Percentiles rank a stretch among this genome's conserved stretches.
These are phyloP conservation scores for Emericellopsis cladophorae DNA, from an alignment of 2,329 filamentous ascomycete genomes.

Conservation along the genomic window DNA sequence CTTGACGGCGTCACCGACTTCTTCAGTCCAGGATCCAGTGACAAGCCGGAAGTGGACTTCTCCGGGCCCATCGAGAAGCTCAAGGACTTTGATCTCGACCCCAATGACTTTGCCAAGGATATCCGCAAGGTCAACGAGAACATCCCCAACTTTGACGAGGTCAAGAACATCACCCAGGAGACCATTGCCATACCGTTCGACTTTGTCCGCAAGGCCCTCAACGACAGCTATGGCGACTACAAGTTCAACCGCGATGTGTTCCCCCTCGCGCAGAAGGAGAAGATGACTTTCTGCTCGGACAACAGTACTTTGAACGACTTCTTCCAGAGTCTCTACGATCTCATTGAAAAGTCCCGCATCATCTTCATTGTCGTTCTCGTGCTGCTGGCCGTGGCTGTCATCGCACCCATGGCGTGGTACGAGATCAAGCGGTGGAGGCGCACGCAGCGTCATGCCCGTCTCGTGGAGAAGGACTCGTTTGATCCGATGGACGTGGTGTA, in stretches of 20 bases:
- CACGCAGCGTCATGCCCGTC: conserved; percentile 55
- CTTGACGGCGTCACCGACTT: conserved; percentile 24
- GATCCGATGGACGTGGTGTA: conserved; percentile 85
- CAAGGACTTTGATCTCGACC: conserved; percentile 54
- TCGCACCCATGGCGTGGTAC: conserved; percentile 66
- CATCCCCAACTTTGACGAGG: conserved; percentile 72
- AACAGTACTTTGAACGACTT: conserved; percentile 74
- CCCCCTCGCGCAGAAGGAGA: conserved; percentile 71
- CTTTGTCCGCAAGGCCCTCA: conserved; percentile 60
- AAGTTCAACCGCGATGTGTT: conserved; percentile 67
- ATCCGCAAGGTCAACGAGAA: conserved; percentile 63
- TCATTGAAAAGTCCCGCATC: conserved; percentile 57
- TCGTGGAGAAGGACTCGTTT: conserved; percentile 52
- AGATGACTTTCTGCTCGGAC: conserved; percentile 77
- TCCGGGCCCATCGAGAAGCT: conserved; percentile 51
- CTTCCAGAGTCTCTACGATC: conserved; percentile 58
- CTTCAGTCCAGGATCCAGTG: conserved; percentile 33
- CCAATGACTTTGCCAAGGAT: conserved; percentile 53
- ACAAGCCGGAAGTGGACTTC: conserved; percentile 48
- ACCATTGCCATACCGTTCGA: conserved; percentile 73
- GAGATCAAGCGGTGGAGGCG: conserved; percentile 68
- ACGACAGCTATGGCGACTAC: conserved; percentile 59
- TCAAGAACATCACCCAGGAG: conserved; percentile 68
- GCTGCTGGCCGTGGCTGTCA: conserved; percentile 57
- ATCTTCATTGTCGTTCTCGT: conserved; percentile 67